Conservation (phyloP, 305 asterid species). For the Fraxinus albicans region DNA sequence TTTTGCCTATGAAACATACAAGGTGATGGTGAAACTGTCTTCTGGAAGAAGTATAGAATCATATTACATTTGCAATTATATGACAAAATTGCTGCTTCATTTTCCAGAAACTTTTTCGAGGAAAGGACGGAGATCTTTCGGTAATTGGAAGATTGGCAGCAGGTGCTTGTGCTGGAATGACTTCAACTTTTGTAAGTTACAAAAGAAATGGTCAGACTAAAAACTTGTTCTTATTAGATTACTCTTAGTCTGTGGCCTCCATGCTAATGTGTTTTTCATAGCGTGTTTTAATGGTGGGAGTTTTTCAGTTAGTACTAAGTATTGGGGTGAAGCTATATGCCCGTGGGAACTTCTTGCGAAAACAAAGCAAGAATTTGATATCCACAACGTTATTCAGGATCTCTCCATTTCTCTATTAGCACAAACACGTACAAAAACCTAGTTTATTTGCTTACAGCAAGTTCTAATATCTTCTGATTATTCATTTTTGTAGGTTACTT, state of each 20-base stretch:
- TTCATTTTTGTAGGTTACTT: slow-evolving; percentile 60
- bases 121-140: slow-evolving; percentile 75
- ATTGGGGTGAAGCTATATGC: slow-evolving; percentile 2
- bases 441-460: not conserved
- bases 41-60: slow-evolving; percentile 4
- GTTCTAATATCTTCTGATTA: slow-evolving; percentile 21
- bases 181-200: slow-evolving; percentile 93
- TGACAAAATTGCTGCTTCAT: slow-evolving; percentile 14
- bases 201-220: slow-evolving; percentile 1
- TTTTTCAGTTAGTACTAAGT: not conserved
- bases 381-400: not conserved
- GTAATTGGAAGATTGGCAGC: slow-evolving; percentile 94
- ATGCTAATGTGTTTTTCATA: not conserved
- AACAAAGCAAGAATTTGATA: not conserved
- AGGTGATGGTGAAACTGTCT: slow-evolving; percentile 49
- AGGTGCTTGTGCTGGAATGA: slow-evolving; percentile 99
- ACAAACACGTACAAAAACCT: not conserved
- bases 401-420: not conserved
- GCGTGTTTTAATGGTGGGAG: not conserved
- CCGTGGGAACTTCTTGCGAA: not conserved
- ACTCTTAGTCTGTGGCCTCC: not conserved
- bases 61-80: slow-evolving; percentile 7
- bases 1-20: slow-evolving; percentile 87
- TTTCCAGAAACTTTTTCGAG: slow-evolving; percentile 62
- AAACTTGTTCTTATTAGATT: slow-evolving; percentile 4